Conservation (phyloP, 176 grass and related monocot genomes). For the Phoenix roebelenii region DNA sequence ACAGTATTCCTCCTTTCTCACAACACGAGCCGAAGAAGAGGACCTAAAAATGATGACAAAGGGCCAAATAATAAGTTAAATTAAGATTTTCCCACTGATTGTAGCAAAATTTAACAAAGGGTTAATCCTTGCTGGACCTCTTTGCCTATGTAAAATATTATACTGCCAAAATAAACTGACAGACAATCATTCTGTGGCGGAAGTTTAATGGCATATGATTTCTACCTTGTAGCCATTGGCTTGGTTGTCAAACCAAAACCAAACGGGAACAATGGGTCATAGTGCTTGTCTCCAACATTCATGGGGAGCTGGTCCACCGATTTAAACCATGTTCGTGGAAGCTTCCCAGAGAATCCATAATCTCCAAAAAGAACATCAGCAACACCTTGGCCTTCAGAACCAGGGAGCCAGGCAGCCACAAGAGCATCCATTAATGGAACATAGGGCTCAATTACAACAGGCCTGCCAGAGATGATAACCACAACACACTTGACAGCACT, state of each 20-base stretch:
- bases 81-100: too few species aligned
- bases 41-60: too few species aligned
- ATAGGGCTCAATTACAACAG: constrained; percentile 74
- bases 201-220: background rate
- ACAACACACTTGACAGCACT: constrained; percentile 59
- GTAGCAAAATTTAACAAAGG: too few species aligned
- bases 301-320: constrained; percentile 78
- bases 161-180: too few species aligned
- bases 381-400: constrained; percentile 75
- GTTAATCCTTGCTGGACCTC: too few species aligned
- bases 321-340: constrained; percentile 73
- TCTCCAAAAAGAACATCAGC: constrained; percentile 82
- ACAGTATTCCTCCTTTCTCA: too few species aligned
- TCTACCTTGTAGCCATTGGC: constrained; percentile 47
- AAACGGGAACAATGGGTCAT: constrained; percentile 85
- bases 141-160: too few species aligned
- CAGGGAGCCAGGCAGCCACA: constrained; percentile 92
- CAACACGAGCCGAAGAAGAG: too few species aligned
- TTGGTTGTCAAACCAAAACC: constrained; percentile 65
- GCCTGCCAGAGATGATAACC: constrained; percentile 68
- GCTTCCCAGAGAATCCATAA: constrained; percentile 72
- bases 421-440: constrained; percentile 69
- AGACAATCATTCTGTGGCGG: background rate
- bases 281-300: constrained; percentile 64
- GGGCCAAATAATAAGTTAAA: too few species aligned